These are phyloP conservation scores for Symbiodinium pilosum DNA, from an alignment of 73 alveolate genomes.

Conservation along the genomic window DNA sequence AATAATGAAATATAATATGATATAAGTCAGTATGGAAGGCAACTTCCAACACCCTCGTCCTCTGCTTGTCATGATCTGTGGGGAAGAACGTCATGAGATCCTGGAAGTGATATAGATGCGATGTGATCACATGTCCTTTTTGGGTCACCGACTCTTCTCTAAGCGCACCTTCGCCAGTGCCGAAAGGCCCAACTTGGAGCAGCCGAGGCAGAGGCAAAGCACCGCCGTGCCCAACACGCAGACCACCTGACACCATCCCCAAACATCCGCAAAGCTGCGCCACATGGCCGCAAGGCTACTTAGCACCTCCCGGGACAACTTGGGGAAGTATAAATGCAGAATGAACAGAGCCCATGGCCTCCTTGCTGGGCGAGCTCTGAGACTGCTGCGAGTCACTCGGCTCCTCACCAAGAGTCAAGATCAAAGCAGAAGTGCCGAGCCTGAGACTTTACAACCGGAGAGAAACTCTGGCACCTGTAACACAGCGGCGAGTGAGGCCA, in stretches of 20 bases:
- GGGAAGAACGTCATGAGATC: neutral
- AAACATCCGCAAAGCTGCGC: neutral
- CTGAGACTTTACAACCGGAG: too few relatives aligned
- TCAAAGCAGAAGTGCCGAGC: too few relatives aligned
- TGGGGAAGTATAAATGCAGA: too few relatives aligned
- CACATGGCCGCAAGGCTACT: too few relatives aligned
- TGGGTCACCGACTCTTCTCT: too few relatives aligned
- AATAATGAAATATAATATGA: too few relatives aligned
- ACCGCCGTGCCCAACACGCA: neutral
- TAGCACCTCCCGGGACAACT: too few relatives aligned
- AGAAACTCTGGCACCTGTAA: too few relatives aligned
- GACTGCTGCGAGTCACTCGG: neutral
- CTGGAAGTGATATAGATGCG: too few relatives aligned
- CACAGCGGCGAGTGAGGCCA: too few relatives aligned
- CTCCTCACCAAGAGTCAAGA: neutral
- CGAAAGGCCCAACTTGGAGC: neutral
- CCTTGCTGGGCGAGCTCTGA: neutral
- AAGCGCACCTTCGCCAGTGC: neutral
- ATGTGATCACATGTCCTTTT: too few relatives aligned
- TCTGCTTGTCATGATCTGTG: neutral
- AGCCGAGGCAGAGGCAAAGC: neutral
- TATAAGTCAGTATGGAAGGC: too few relatives aligned
- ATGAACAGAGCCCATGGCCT: neutral
- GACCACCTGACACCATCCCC: neutral
- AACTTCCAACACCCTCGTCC: neutral